Percentiles rank a stretch among this genome's conserved stretches.
These are phyloP conservation scores for Teunomyces kruisii DNA, from an alignment of 805 yeast genomes.

Conservation along the genomic window DNA sequence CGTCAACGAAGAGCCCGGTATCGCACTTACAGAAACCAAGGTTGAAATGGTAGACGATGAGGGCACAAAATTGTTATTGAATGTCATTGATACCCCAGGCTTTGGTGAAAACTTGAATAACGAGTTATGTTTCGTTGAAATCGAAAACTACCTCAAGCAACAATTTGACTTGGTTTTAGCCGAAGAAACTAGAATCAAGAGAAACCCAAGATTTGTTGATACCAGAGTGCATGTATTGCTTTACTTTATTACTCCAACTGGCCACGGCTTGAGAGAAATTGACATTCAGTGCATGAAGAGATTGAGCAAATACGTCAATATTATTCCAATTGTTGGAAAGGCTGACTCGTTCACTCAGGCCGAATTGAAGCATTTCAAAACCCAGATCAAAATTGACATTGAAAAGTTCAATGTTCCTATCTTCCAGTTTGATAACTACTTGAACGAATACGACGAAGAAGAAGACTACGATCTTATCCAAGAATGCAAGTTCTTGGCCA, in stretches of 20 bases:
- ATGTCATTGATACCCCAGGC: conserved; percentile 71
- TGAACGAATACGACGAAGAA: conserved; percentile 58
- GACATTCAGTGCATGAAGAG: conserved; percentile 72
- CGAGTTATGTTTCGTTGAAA: conserved; percentile 63
- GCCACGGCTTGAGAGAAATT: conserved; percentile 75
- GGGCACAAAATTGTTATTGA: conserved; percentile 53
- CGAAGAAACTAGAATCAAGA: conserved; percentile 81
- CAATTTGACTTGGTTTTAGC: conserved; percentile 78
- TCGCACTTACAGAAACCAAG: conserved; percentile 66
- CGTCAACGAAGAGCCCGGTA: conserved; percentile 70
- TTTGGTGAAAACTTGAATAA: conserved; percentile 77
- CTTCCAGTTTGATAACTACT: conserved; percentile 63
- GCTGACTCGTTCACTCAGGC: conserved; percentile 73
- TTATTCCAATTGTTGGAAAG: conserved; percentile 79
- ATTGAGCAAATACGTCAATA: conserved; percentile 71
- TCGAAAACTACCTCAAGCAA: conserved; percentile 65
- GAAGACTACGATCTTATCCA: conserved; percentile 75
- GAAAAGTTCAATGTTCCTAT: conserved; percentile 70
- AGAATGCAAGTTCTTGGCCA: conserved; percentile 61
- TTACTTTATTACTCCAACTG: conserved; percentile 76
- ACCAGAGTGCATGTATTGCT: conserved; percentile 75
- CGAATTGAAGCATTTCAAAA: conserved; percentile 63
- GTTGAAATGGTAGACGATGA: conserved; percentile 63
- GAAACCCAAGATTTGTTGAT: conserved; percentile 82
- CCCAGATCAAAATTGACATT: conserved; percentile 60